Percentiles rank a stretch among this genome's conserved stretches.
These are phyloP conservation scores for Talaromyces pinophilus DNA, from an alignment of 2,329 filamentous ascomycete genomes.

Conservation along the genomic window DNA sequence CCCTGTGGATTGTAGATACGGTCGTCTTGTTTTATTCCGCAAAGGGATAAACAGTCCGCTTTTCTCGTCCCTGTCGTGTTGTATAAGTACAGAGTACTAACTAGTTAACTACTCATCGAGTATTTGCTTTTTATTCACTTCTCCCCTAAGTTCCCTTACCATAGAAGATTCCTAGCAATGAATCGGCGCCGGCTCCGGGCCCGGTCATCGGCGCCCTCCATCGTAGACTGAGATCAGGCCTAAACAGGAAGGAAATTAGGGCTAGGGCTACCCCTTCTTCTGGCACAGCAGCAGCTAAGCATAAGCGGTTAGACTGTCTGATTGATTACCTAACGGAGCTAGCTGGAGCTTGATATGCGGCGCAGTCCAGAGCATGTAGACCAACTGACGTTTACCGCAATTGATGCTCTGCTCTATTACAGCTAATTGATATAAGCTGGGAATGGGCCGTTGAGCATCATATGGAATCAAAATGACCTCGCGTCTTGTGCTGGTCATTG, in stretches of 20 bases:
- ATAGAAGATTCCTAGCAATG: neutral
- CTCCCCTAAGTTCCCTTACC: neutral
- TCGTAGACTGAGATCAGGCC: neutral
- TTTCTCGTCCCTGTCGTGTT: neutral
- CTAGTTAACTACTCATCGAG: neutral
- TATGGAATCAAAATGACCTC: constrained; percentile 63
- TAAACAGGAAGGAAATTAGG: neutral
- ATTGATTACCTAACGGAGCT: constrained; percentile 11
- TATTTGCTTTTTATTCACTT: constrained; percentile 4
- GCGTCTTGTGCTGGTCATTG: constrained; percentile 86
- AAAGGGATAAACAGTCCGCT: neutral
- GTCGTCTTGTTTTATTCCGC: neutral
- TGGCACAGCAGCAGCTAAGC: neutral
- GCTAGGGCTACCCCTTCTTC: constrained; percentile 2
- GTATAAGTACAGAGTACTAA: neutral
- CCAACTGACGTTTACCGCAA: neutral
- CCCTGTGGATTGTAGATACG: neutral
- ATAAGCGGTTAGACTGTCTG: neutral
- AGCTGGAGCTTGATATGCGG: constrained; percentile 5
- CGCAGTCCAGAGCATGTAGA: neutral
- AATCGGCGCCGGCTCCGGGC: constrained; percentile 9
- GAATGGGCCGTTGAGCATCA: constrained; percentile 34
- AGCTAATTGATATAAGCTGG: constrained; percentile 18
- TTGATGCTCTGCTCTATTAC: neutral
- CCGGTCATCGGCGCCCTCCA: constrained; percentile 19